Conservation (phyloP, 2,329 filamentous ascomycete species). For the Pseudocercospora vitis region DNA sequence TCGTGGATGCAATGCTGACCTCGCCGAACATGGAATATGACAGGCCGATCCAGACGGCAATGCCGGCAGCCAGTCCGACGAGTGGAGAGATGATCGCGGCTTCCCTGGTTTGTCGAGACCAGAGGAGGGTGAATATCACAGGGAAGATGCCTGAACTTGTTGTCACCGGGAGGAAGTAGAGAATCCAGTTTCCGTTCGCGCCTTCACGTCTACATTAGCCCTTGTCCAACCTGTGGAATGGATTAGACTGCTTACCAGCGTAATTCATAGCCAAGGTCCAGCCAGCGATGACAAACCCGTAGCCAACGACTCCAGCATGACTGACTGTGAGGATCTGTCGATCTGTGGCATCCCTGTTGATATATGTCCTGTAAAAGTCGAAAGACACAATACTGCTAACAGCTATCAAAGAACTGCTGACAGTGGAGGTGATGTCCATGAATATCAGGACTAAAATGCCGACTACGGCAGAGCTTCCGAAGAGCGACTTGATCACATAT, state of each 20-base stretch:
- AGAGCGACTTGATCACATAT: constrained; percentile 46
- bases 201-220: no score
- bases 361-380: constrained; percentile 53
- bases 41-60: constrained; percentile 46
- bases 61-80: constrained; percentile 45
- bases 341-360: constrained; percentile 49
- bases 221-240: no score
- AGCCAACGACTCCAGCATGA: constrained; percentile 45
- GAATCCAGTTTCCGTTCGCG: constrained; percentile 52
- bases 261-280: constrained; percentile 51
- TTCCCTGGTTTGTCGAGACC: constrained; percentile 47
- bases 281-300: constrained; percentile 50
- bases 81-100: constrained; percentile 49
- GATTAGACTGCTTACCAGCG: constrained; percentile 42
- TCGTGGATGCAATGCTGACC: constrained; percentile 45
- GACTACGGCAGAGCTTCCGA: constrained; percentile 45
- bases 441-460: constrained; percentile 51
- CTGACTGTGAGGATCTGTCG: constrained; percentile 46
- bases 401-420: constrained; percentile 53
- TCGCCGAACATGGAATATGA: constrained; percentile 43
- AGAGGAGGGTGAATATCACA: constrained; percentile 46
- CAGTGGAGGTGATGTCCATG: constrained; percentile 54
- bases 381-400: constrained; percentile 53
- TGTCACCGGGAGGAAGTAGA: constrained; percentile 45
- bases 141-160: constrained; percentile 49